These are phyloP conservation scores for Pulicaria dysenterica DNA, from an alignment of 129 eudicot genomes.

Conservation along the genomic window DNA sequence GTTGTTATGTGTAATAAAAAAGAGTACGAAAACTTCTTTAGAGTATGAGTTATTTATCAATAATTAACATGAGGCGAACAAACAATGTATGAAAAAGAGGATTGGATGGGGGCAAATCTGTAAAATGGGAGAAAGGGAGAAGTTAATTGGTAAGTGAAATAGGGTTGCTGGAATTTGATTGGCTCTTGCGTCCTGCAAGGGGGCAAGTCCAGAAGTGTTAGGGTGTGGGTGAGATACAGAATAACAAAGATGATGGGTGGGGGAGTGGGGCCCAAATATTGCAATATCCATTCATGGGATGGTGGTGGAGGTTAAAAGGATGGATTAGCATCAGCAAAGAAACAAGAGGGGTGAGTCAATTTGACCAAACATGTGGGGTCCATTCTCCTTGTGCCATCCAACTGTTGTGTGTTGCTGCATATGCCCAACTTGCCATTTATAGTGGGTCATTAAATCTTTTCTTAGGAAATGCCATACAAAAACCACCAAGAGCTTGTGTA, in stretches of 20 bases:
- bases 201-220: constrained; percentile 20
- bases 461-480: neutral
- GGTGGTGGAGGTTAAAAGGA: constrained; percentile 30
- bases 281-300: constrained; percentile 30
- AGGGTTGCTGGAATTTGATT: constrained; percentile 9
- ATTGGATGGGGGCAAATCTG: constrained; percentile 1
- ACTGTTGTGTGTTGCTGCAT: constrained; percentile 63
- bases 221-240: constrained; percentile 11
- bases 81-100: neutral
- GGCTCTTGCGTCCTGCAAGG: constrained; percentile 45
- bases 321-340: constrained; percentile 29
- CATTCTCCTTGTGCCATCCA: constrained; percentile 35
- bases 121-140: neutral
- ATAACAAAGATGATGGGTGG: neutral
- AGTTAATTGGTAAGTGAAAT: neutral
- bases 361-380: constrained; percentile 38
- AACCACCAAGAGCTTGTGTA: no score
- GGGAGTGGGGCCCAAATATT: constrained; percentile 27
- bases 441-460: neutral
- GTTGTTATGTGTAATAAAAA: no score
- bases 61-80: neutral
- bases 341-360: constrained; percentile 25
- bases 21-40: no score
- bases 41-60: no score
- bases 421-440: constrained; percentile 29